Base-by-base conservation (phyloP, 257 asterid species). In the Solanum arcanum region DNA sequence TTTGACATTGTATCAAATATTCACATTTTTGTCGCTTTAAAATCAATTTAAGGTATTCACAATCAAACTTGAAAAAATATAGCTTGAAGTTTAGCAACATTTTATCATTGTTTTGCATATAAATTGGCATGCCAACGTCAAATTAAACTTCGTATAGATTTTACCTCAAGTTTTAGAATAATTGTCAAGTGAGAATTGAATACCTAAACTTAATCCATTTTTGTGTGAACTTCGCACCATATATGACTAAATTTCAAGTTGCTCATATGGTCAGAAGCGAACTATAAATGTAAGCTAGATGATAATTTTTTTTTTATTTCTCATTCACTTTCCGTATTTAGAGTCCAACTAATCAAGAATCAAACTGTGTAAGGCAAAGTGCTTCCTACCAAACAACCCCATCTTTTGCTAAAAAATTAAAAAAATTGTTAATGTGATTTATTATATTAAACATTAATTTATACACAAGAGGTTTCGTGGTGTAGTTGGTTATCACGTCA, bases 401-500 rank as follows among this genome's bases (percentile, higher is more conserved):
- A 52, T 52, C 62, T 52, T 52, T 23, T 52, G 0, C 6, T 16
- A 10, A 52, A 52, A 4, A 52, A 52, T 52, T 6, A 52, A 52
- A 52, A 52, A 52, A 52, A 16, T 52, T 0, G 62, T 52, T 52
- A 52, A 23, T 52, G 23, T 6, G 23, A 16, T 52, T 16, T 52
- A 16, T 1, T 52, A 6, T 16, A 16, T 16, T 49, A 52, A 52
- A 16, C 62, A 52, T 16, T 0, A 16, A 16, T 10, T 6, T 16
- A 52, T 1, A 18, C 2, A 52, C n/a, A 18, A 18, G 0, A 18
- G 64, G 96, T 94, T 84, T 96, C 97, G 97, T 95, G 98, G 98
- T 96, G 98, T 96, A 96, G 99, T 94, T 95, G 99, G 99, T 95
- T 96, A 96, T 94, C 97, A 94, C 96, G 98, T 96, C 98, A 94